Evolutionary conservation across 345 rosid species (phyloP).

Genomic region (Rhizophora mangle): DNA sequence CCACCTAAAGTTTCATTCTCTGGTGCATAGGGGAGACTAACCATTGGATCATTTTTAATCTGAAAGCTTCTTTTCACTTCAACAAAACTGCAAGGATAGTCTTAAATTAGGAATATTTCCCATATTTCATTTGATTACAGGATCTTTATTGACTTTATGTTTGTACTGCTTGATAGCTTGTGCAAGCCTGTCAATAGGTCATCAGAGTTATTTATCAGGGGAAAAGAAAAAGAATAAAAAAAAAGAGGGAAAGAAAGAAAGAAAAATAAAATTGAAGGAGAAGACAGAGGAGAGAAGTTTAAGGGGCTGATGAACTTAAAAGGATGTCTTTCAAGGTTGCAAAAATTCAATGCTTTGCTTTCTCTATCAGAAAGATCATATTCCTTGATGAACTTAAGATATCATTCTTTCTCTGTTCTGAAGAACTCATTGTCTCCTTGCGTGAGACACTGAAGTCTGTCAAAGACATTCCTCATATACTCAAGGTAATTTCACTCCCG

Average conservation of each 20-base stretch:
- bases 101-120: background rate
- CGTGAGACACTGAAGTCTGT: slow-evolving; percentile 80
- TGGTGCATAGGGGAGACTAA: background rate
- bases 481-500: slow-evolving; percentile 50
- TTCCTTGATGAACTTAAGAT: slow-evolving; percentile 60
- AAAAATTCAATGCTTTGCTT: background rate
- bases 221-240: background rate
- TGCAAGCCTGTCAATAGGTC: background rate
- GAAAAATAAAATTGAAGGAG: background rate
- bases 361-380: background rate
- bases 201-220: background rate
- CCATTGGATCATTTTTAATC: background rate
- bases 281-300: background rate
- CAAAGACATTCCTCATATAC: slow-evolving; percentile 73
- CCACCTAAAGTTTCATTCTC: background rate
- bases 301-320: background rate
- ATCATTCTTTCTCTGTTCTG: slow-evolving; percentile 77
- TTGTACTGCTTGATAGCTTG: background rate
- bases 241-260: background rate
- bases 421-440: slow-evolving; percentile 75
- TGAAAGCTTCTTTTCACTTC: background rate
- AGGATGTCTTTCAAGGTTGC: background rate
- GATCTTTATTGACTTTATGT: background rate
- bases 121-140: too few relatives aligned
- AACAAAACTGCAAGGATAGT: background rate